A percentile compares a stretch with the other conserved stretches of the same genome.
Evolutionary conservation across 1,284 basidiomycete species (phyloP).

Genomic region (Cerioporus squamosus): DNA sequence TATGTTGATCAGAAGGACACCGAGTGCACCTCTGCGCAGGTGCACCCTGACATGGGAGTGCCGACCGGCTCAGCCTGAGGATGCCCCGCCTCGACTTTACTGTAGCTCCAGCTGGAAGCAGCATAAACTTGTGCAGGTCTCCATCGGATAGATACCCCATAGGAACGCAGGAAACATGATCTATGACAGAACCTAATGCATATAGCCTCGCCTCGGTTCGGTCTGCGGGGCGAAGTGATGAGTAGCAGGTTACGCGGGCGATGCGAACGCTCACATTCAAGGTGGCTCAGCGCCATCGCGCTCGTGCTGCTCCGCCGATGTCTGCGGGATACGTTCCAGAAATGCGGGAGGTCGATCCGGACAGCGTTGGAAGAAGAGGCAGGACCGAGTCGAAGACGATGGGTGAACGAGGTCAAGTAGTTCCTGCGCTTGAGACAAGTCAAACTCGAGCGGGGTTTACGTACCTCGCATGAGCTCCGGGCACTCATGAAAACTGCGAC

Average conservation of each 20-base stretch:
- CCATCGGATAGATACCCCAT: background rate
- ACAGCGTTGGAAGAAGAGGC: background rate
- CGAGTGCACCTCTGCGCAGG: background rate
- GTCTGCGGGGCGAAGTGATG: conserved; percentile 2
- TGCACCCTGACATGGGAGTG: conserved; percentile 4
- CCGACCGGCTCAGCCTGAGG: background rate
- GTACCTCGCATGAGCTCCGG: background rate
- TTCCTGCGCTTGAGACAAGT: background rate
- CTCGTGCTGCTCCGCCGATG: background rate
- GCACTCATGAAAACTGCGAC: background rate
- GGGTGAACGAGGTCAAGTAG: background rate
- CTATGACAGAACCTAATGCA: conserved; percentile 3
- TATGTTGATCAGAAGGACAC: conserved; percentile 10
- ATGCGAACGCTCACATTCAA: background rate
- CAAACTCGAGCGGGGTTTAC: conserved; percentile 7
- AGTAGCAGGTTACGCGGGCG: background rate
- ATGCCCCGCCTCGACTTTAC: background rate
- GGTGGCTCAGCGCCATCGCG: background rate
- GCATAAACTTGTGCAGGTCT: conserved; percentile 6
- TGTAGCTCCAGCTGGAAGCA: conserved; percentile 6
- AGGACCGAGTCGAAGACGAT: background rate
- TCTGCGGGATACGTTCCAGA: background rate
- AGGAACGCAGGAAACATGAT: background rate
- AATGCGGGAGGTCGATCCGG: background rate
- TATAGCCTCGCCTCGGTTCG: background rate